Evolutionary conservation across 2,329 filamentous ascomycete species (phyloP).

Genomic region (Ophiostoma fasciatum): DNA sequence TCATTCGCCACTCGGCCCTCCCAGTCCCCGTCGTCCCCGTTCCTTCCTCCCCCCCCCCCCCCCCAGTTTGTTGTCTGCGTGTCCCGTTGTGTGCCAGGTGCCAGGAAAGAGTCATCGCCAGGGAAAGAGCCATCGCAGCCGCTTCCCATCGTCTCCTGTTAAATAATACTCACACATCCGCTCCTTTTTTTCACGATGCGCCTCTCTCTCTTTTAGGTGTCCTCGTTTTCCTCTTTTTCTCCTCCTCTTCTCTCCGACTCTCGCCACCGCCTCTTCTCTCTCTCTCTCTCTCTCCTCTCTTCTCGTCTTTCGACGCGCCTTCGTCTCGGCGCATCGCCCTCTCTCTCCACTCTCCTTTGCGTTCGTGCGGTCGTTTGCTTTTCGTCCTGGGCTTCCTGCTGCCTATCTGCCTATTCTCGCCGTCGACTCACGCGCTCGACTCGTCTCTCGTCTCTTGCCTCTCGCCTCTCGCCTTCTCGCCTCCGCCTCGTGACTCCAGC

Average conservation of each 20-base stretch:
- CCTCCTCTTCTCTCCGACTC: slow-evolving; percentile 4
- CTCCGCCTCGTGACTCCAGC: background rate
- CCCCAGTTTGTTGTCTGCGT: slow-evolving; percentile 2
- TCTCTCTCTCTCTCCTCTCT: too few species aligned
- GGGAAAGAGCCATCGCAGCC: slow-evolving; percentile 10
- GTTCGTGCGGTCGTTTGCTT: too few species aligned
- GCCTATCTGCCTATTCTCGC: background rate
- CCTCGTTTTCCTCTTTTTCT: slow-evolving; percentile 3
- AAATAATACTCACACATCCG: slow-evolving; percentile 11
- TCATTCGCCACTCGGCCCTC: slow-evolving; percentile 7
- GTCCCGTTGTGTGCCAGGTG: slow-evolving; percentile 4
- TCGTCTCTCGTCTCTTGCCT: too few species aligned
- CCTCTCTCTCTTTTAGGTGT: slow-evolving; percentile 4
- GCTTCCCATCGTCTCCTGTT: slow-evolving; percentile 1
- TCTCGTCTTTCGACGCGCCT: background rate
- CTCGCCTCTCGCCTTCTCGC: too few species aligned
- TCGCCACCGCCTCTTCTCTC: slow-evolving; percentile 3
- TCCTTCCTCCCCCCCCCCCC: slow-evolving; percentile 1
- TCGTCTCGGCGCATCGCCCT: too few species aligned
- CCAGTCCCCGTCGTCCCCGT: too few species aligned
- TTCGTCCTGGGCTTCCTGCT: too few species aligned
- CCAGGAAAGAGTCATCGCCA: slow-evolving; percentile 13
- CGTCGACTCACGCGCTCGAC: background rate
- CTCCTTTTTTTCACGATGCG: slow-evolving; percentile 6
- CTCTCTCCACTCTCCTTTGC: too few species aligned